These are phyloP conservation scores for Erythrophleum ivorense DNA, from an alignment of 331 rosid species.

Conservation along the genomic window DNA sequence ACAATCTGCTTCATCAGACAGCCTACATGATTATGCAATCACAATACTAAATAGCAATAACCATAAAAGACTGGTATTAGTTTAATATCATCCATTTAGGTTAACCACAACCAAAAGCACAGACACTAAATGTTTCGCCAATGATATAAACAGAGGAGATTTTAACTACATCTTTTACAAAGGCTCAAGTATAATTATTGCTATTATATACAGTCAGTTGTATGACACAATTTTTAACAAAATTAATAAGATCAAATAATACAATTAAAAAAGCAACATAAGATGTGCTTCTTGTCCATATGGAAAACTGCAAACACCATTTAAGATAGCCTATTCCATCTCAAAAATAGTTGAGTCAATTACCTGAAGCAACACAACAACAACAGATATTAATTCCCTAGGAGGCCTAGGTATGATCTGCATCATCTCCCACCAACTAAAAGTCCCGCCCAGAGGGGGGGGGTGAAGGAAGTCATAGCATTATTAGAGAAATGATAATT, in stretches of 20 bases:
- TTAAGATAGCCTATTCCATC: too few relatives aligned
- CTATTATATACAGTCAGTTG: background rate
- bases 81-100: background rate
- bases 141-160: background rate
- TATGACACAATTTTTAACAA: background rate
- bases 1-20: conserved; percentile 51
- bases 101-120: conserved; percentile 3
- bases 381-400: too few relatives aligned
- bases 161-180: background rate
- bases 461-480: too few relatives aligned
- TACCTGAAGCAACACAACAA: too few relatives aligned
- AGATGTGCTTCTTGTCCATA: background rate
- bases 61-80: background rate
- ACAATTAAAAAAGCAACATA: too few relatives aligned
- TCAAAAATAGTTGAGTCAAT: too few relatives aligned
- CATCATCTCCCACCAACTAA: too few relatives aligned
- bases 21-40: conserved; percentile 15
- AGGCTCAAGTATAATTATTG: background rate
- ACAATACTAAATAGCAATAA: background rate
- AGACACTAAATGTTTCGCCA: background rate
- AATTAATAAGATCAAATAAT: too few relatives aligned
- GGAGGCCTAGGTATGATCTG: too few relatives aligned
- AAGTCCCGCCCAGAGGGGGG: too few relatives aligned
- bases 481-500: too few relatives aligned
- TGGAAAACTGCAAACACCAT: too few relatives aligned